Evolutionary conservation across 2,329 filamentous ascomycete genomes (phyloP), one percentile per base, ranked within the genome.

Genomic region (Trichoderma cornu-damae): DNA sequence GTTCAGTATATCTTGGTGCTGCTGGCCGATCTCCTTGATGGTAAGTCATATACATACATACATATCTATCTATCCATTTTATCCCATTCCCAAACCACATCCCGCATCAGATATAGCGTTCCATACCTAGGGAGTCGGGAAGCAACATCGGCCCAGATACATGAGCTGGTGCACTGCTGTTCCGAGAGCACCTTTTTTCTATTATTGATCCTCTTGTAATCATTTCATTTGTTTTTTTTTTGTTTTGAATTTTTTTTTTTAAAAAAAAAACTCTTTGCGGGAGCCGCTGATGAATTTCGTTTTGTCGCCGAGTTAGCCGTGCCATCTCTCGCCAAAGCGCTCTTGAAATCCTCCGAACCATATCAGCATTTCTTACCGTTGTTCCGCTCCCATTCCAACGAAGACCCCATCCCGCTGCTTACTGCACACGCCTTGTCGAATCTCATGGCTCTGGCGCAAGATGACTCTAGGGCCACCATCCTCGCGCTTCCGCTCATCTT

Each of bases 1-100:
- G 82, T 96, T 62, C 93, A 96, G 76, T 96, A 97, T 73, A 88
- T 96, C 70, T 80, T 99, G 60, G 93, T 97, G 47, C 77, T 99
- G 68, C 81, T 94, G 60, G 86, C 85, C 61, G 94, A 99, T 70
- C 76, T 99, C 62, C 84, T 97, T 60, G 88, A 93, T 70, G 85
- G 92, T 96, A 79, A 67, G 77, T 69, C 14, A 20, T 3, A 42
- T 20, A 16, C 16, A n/a, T n/a, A n/a, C n/a, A n/a, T n/a, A n/a
- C n/a, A n/a, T n/a, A n/a, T n/a, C n/a, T n/a, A n/a, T n/a, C n/a
- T n/a, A n/a, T n/a, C n/a, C n/a, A n/a, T n/a, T n/a, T n/a, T n/a
- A n/a, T n/a, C n/a, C n/a, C n/a, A n/a, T n/a, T n/a, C 5, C 28
- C 28, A 6, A 30, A 30, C 28, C 9, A 30, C 30, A 48, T 24